phyloP scores from a whole-genome alignment of 768 basidiomycete species.

The Bullera alba region DNA sequence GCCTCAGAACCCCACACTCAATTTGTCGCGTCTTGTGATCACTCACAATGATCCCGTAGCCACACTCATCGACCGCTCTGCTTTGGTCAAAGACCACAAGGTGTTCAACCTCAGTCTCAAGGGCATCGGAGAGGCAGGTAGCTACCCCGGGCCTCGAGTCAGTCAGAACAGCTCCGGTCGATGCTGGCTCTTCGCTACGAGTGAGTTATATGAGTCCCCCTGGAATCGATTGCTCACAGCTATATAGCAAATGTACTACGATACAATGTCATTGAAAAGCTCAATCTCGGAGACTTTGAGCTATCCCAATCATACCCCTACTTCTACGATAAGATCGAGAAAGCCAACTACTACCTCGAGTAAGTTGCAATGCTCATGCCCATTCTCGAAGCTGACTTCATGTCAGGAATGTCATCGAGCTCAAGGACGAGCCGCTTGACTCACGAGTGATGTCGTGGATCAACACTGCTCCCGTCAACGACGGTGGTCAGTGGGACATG shows the following conservation, averaged over 20 bases:
- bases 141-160: conserved; percentile 75
- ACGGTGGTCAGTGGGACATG: conserved; percentile 97
- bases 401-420: conserved; percentile 65
- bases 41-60: conserved; percentile 37
- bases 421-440: conserved; percentile 70
- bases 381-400: background rate
- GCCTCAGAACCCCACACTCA: conserved; percentile 33
- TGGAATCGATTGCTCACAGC: background rate
- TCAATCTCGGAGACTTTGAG: conserved; percentile 82
- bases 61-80: conserved; percentile 30
- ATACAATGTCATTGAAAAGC: conserved; percentile 74
- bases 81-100: conserved; percentile 33
- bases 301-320: conserved; percentile 88
- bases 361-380: conserved; percentile 11
- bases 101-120: conserved; percentile 71
- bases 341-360: conserved; percentile 83
- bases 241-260: conserved; percentile 53
- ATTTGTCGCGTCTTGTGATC: conserved; percentile 38
- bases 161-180: conserved; percentile 81
- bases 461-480: conserved; percentile 68
- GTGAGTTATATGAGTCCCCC: conserved; percentile 53
- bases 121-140: conserved; percentile 49
- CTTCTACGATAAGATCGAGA: conserved; percentile 96
- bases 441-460: conserved; percentile 75
- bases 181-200: conserved; percentile 94